Percentiles rank a stretch among this genome's conserved stretches.
Evolutionary conservation across 2,329 filamentous ascomycete genomes (phyloP).

Genomic region (Cladosporium sp.): DNA sequence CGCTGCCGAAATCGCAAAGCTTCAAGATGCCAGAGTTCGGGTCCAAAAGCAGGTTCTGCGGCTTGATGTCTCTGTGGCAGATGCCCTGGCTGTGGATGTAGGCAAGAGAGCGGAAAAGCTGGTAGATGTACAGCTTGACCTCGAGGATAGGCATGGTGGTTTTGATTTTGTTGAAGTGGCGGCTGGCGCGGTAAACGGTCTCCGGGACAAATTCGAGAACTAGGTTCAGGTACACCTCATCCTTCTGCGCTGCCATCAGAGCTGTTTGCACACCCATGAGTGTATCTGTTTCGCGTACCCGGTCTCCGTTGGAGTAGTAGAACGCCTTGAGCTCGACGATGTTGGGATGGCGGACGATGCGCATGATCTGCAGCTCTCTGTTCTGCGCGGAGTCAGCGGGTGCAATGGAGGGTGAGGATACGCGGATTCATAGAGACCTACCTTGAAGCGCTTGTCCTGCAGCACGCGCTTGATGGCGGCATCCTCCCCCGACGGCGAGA

Average conservation of each 20-base stretch:
- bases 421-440: conserved; percentile 31
- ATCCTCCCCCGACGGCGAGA: conserved; percentile 95
- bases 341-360: conserved; percentile 96
- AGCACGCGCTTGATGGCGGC: conserved; percentile 98
- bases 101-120: conserved; percentile 94
- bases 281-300: conserved; percentile 52
- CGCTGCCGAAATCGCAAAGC: conserved; percentile 97
- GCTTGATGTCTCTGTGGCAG: conserved; percentile 98
- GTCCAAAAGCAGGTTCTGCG: conserved; percentile 92
- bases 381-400: conserved; percentile 56
- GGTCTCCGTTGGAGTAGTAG: conserved; percentile 98
- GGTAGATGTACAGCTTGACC: conserved; percentile 99
- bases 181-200: conserved; percentile 94
- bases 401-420: conserved; percentile 19
- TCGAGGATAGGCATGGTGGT: conserved; percentile 98
- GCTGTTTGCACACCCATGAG: conserved; percentile 32
- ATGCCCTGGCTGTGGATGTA: conserved; percentile 99
- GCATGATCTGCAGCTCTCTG: conserved; percentile 98
- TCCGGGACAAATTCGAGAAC: conserved; percentile 98
- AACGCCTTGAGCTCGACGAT: conserved; percentile 99
- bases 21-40: conserved; percentile 87
- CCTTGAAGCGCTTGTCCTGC: conserved; percentile 99
- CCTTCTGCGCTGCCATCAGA: conserved; percentile 49
- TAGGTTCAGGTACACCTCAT: conserved; percentile 97
- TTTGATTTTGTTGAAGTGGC: conserved; percentile 99